Conservation (phyloP, 2,329 filamentous ascomycete genomes). For the Pyrenophora teres region DNA sequence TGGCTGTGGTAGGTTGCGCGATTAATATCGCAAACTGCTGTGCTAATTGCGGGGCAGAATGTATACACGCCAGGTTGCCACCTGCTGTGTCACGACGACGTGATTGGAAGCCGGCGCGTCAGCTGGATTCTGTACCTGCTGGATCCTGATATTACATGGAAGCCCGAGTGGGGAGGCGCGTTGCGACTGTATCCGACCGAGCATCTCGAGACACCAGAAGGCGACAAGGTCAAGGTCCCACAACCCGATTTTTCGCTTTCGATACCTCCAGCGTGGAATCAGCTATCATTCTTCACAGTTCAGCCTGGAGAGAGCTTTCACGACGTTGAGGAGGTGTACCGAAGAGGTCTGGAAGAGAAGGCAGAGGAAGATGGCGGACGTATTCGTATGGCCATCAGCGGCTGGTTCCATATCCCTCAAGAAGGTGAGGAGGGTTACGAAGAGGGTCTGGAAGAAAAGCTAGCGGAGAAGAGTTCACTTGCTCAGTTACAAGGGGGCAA, state of each 20-base stretch:
- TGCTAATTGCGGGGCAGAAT: constrained; percentile 57
- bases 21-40: background rate
- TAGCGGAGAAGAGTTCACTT: constrained; percentile 86
- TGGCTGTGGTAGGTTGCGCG: constrained; percentile 72
- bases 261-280: constrained; percentile 95
- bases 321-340: constrained; percentile 97
- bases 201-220: constrained; percentile 67
- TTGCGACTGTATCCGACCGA: constrained; percentile 81
- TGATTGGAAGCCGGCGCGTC: constrained; percentile 93
- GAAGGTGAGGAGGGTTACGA: constrained; percentile 90
- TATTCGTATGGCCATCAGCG: constrained; percentile 95
- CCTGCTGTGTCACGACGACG: constrained; percentile 95
- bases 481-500: constrained; percentile 87
- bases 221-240: constrained; percentile 78
- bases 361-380: constrained; percentile 71
- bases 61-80: constrained; percentile 97
- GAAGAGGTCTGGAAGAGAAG: constrained; percentile 63
- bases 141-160: constrained; percentile 89
- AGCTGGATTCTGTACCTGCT: constrained; percentile 98
- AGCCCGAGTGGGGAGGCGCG: constrained; percentile 89
- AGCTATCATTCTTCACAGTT: constrained; percentile 96
- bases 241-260: constrained; percentile 76
- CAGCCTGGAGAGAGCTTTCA: constrained; percentile 99
- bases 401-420: constrained; percentile 99
- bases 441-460: constrained; percentile 82